Conservation (phyloP, 202 grass and related monocot species). For the Zoysia matrella region DNA sequence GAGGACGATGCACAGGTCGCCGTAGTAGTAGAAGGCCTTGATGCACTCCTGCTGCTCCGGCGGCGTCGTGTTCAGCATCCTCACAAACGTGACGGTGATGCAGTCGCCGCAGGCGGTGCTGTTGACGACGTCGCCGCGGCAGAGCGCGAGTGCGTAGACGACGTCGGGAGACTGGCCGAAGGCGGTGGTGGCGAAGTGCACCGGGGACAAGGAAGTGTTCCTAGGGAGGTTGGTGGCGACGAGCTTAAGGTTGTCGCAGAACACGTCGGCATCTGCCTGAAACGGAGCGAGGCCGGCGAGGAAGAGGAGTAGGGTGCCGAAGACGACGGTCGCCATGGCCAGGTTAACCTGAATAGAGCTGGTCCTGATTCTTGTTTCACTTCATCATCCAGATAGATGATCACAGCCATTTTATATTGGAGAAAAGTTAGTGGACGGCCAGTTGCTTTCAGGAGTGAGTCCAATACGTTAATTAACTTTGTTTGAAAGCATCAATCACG, state of each 20-base stretch:
- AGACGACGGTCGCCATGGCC: neutral
- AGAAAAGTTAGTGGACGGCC: neutral
- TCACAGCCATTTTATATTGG: too few species aligned
- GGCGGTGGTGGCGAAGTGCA: conserved; percentile 30
- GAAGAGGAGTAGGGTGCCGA: neutral
- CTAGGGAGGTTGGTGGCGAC: neutral
- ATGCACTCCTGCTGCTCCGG: neutral
- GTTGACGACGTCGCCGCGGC: conserved; percentile 37
- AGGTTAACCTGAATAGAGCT: neutral
- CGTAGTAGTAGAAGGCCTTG: rapidly evolving
- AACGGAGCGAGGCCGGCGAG: neutral
- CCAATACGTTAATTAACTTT: neutral
- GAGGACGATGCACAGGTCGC: neutral
- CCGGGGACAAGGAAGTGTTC: conserved; percentile 21
- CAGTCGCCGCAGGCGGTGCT: conserved; percentile 5
- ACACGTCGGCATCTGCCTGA: conserved; percentile 15
- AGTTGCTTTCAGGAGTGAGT: neutral
- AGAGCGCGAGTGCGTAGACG: conserved; percentile 40
- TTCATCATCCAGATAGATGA: neutral
- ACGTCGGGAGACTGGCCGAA: conserved; percentile 19
- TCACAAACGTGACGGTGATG: neutral
- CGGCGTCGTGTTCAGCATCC: neutral
- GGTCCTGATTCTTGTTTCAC: neutral
- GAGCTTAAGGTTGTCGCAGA: conserved; percentile 43
- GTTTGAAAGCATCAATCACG: neutral